A percentile compares a stretch with the other conserved stretches of the same genome.
These are phyloP conservation scores for Pseudonectria foliicola DNA, from an alignment of 2,329 filamentous ascomycete species.

Conservation along the genomic window DNA sequence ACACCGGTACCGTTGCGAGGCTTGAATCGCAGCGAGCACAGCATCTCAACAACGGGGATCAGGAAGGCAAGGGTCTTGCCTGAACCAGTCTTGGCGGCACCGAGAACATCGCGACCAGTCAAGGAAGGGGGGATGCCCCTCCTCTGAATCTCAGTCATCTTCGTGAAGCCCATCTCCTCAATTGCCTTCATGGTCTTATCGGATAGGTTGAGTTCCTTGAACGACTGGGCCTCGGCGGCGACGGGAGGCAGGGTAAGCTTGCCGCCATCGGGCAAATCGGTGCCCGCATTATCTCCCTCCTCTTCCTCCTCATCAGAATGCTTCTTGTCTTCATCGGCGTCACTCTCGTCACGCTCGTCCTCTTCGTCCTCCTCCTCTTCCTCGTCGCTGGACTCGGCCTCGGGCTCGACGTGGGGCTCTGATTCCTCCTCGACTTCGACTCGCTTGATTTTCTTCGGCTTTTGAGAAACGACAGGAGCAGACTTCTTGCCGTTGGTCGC, in stretches of 20 bases:
- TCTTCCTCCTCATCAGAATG: slow-evolving; percentile 23
- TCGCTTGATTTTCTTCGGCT: slow-evolving; percentile 37
- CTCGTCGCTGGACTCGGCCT: slow-evolving; percentile 19
- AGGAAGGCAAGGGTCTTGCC: slow-evolving; percentile 95
- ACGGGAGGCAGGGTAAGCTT: slow-evolving; percentile 46
- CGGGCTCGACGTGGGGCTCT: slow-evolving; percentile 19
- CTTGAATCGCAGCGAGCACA: slow-evolving; percentile 86
- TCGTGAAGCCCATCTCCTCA: slow-evolving; percentile 84
- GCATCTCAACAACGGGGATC: slow-evolving; percentile 89
- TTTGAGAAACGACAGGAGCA: slow-evolving; percentile 24
- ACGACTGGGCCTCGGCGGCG: slow-evolving; percentile 59
- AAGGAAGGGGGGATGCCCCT: slow-evolving; percentile 80
- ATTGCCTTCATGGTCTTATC: slow-evolving; percentile 86
- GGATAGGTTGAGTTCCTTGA: slow-evolving; percentile 76
- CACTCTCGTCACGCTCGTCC: slow-evolving; percentile 24
- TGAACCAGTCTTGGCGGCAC: slow-evolving; percentile 91
- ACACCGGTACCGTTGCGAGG: slow-evolving; percentile 89
- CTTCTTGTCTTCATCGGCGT: slow-evolving; percentile 20
- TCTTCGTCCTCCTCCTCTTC: slow-evolving; percentile 23
- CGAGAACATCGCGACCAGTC: slow-evolving; percentile 85
- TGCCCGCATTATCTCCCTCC: slow-evolving; percentile 24
- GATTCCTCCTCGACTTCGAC: slow-evolving; percentile 22
- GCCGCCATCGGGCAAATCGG: slow-evolving; percentile 30
- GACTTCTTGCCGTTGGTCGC: slow-evolving; percentile 15
- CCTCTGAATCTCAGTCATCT: slow-evolving; percentile 92